Evolutionary conservation across 2,329 filamentous ascomycete genomes (phyloP).

Genomic region (Aspergillus fischeri): DNA sequence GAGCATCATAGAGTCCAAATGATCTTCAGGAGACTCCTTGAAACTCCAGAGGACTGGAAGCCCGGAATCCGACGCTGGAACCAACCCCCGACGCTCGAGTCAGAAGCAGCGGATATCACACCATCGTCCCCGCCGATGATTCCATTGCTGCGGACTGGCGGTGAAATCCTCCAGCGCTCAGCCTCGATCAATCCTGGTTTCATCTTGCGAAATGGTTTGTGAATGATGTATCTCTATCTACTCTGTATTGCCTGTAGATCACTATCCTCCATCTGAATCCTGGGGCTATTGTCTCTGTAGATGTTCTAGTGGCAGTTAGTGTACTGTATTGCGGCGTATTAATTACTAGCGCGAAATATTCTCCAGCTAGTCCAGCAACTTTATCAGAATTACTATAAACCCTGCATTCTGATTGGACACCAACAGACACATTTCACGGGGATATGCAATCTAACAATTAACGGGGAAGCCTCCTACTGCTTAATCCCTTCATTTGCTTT

Average conservation of each 20-base stretch:
- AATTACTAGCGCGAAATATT: not conserved
- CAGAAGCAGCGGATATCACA: conserved; percentile 15
- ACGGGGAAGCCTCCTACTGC: not conserved
- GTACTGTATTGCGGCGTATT: not conserved
- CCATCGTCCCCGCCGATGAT: conserved; percentile 21
- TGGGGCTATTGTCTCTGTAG: not conserved
- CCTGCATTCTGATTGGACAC: not conserved
- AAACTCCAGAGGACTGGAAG: not conserved
- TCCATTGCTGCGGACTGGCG: conserved; percentile 14
- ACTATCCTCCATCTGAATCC: not conserved
- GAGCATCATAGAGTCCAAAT: not conserved
- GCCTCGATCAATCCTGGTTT: not conserved
- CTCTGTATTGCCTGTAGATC: not conserved
- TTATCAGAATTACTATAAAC: not conserved
- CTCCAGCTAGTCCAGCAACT: not conserved
- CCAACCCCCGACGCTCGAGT: not conserved
- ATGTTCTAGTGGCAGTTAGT: not conserved
- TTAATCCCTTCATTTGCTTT: conserved; percentile 7
- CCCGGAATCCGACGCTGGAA: not conserved
- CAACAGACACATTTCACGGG: not conserved
- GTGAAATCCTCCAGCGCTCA: conserved; percentile 11
- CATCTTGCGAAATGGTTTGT: not conserved
- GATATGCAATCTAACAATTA: conserved; percentile 7
- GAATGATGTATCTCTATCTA: not conserved
- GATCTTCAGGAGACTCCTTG: not conserved